Evolutionary conservation across 2,329 filamentous ascomycete genomes (phyloP).

Genomic region (Botrytis porri): DNA sequence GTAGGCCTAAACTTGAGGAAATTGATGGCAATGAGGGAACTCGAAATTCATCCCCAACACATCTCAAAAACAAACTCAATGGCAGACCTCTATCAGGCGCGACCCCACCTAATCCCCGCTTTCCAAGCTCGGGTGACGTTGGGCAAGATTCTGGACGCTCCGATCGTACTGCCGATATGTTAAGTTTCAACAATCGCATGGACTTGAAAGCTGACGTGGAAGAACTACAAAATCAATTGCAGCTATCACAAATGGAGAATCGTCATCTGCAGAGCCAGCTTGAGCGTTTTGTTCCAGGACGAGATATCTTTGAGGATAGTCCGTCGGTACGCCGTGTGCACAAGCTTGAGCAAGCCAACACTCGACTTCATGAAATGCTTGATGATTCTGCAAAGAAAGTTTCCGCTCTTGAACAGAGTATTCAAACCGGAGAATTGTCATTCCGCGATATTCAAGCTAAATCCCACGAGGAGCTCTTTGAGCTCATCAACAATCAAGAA

Average conservation of each 20-base stretch:
- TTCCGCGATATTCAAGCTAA: slow-evolving; percentile 88
- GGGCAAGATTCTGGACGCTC: slow-evolving; percentile 74
- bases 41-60: slow-evolving; percentile 70
- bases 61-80: slow-evolving; percentile 55
- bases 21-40: slow-evolving; percentile 81
- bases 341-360: slow-evolving; percentile 90
- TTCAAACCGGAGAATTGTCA: slow-evolving; percentile 82
- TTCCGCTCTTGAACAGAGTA: slow-evolving; percentile 80
- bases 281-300: slow-evolving; percentile 62
- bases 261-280: slow-evolving; percentile 86
- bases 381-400: slow-evolving; percentile 93
- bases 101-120: slow-evolving; percentile 73
- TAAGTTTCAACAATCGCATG: slow-evolving; percentile 83
- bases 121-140: slow-evolving; percentile 61
- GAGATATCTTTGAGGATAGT: slow-evolving; percentile 68
- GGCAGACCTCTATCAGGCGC: slow-evolving; percentile 65
- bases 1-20: slow-evolving; percentile 76
- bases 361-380: slow-evolving; percentile 85
- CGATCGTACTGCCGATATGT: slow-evolving; percentile 79
- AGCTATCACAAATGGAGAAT: slow-evolving; percentile 93
- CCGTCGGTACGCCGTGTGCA: slow-evolving; percentile 78
- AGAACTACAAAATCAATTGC: slow-evolving; percentile 88
- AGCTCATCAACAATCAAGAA: slow-evolving; percentile 89
- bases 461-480: slow-evolving; percentile 90
- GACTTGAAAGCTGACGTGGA: slow-evolving; percentile 89